Conservation (phyloP, 2,329 filamentous ascomycete species). For the Neocucurbitaria cava region DNA sequence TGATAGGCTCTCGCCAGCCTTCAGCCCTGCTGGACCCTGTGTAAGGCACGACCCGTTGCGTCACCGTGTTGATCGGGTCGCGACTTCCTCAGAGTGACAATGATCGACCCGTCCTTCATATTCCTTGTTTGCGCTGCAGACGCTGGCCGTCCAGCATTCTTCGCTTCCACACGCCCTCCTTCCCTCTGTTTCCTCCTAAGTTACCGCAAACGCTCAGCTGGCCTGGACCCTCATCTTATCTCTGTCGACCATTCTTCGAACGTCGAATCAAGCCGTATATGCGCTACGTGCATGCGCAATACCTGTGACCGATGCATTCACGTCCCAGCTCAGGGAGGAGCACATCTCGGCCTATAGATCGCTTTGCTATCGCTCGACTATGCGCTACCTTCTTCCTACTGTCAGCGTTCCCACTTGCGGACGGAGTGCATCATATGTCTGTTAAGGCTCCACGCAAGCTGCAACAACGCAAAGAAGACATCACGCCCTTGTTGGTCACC, state of each 20-base stretch:
- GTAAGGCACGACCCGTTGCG: constrained; percentile 30
- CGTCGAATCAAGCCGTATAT: constrained; percentile 9
- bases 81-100: constrained; percentile 31
- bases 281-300: constrained; percentile 19
- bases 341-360: constrained; percentile 7
- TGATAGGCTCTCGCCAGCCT: constrained; percentile 27
- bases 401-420: constrained; percentile 26
- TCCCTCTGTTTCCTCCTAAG: too few relatives aligned
- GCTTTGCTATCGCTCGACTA: constrained; percentile 22
- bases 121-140: constrained; percentile 28
- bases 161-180: constrained; percentile 7
- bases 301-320: constrained; percentile 24
- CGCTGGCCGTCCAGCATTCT: constrained; percentile 17
- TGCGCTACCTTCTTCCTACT: constrained; percentile 33
- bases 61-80: constrained; percentile 28
- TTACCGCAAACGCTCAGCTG: constrained; percentile 20
- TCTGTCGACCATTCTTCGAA: constrained; percentile 11
- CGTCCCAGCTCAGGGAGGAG: constrained; percentile 10
- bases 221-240: constrained; percentile 11
- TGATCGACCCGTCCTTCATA: constrained; percentile 22
- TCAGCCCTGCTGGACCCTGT: constrained; percentile 25
- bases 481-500: constrained; percentile 68
- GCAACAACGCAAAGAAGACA: constrained; percentile 41
- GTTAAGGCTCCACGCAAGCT: constrained; percentile 35
- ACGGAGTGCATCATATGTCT: constrained; percentile 44